A percentile compares a stretch with the other conserved stretches of the same genome.
Evolutionary conservation across 257 asterid species (phyloP).

Genomic region (Solanum bulbocastanum): DNA sequence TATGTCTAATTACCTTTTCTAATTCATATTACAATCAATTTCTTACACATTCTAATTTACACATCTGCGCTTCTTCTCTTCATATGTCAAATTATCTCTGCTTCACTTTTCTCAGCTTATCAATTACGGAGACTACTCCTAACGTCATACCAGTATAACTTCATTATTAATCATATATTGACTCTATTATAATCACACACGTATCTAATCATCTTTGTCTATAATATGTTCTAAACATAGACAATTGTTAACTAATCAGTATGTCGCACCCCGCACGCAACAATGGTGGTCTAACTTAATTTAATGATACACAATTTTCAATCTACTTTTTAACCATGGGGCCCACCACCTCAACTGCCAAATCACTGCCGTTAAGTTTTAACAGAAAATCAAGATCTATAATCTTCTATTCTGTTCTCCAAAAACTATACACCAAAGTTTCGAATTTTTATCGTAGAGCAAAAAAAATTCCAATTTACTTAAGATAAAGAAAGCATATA

Average conservation of each 20-base stretch:
- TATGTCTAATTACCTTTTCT: background rate
- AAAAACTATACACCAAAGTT: background rate
- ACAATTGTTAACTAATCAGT: too few relatives aligned
- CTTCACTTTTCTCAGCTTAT: accelerated
- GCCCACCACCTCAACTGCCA: background rate
- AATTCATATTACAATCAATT: background rate
- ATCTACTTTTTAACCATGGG: background rate
- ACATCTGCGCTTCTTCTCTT: accelerated
- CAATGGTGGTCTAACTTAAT: background rate
- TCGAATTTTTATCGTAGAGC: background rate
- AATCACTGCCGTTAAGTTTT: background rate
- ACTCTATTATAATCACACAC: background rate
- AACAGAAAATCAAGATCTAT: background rate
- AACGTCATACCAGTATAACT: background rate
- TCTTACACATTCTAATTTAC: background rate
- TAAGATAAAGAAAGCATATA: background rate
- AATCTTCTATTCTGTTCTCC: background rate
- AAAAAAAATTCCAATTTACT: background rate
- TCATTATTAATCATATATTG: background rate
- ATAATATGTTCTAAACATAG: too few relatives aligned
- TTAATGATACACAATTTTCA: background rate
- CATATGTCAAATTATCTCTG: accelerated
- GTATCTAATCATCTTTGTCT: too few relatives aligned
- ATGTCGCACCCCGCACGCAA: background rate
- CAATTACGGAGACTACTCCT: accelerated